Conservation (phyloP, 169 alveolate species). For the Cryptosporidium sp. region DNA sequence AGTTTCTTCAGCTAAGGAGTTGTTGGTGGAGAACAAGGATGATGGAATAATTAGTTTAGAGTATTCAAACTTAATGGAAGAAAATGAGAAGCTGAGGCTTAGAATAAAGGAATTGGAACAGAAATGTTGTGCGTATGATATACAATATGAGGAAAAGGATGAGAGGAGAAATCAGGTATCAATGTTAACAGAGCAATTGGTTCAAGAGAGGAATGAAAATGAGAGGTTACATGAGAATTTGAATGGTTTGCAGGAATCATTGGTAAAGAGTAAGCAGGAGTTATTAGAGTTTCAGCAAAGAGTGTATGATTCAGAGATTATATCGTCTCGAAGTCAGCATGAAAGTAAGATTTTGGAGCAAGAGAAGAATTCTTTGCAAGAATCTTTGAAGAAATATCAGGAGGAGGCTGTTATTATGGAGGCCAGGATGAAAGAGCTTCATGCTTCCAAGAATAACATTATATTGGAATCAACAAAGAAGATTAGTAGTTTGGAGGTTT, state of each 20-base stretch:
- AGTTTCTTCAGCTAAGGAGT: slow-evolving; percentile 11
- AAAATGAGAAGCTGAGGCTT: neutral
- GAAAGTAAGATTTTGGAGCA: slow-evolving; percentile 45
- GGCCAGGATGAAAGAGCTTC: slow-evolving; percentile 34
- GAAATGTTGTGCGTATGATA: neutral
- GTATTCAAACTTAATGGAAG: neutral
- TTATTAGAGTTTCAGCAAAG: slow-evolving; percentile 46
- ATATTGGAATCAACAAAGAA: slow-evolving; percentile 47
- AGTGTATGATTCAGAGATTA: slow-evolving; percentile 65
- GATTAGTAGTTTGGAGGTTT: slow-evolving; percentile 55
- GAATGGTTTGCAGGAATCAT: slow-evolving; percentile 38
- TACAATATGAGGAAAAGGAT: neutral
- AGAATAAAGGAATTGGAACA: neutral
- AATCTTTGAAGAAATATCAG: slow-evolving; percentile 7
- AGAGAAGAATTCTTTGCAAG: slow-evolving; percentile 37
- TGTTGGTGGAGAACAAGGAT: neutral
- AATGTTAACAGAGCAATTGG: slow-evolving; percentile 44
- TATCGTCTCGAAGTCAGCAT: slow-evolving; percentile 50
- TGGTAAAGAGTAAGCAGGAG: slow-evolving; percentile 46
- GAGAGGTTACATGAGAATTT: slow-evolving; percentile 58
- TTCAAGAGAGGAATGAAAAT: slow-evolving; percentile 57
- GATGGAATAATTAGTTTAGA: neutral
- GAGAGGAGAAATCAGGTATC: slow-evolving; percentile 35
- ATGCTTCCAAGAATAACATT: slow-evolving; percentile 33
- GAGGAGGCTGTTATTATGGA: slow-evolving; percentile 36